A percentile compares a stretch with the other conserved stretches of the same genome.
phyloP scores from a whole-genome alignment of 306 rosid species.

The Lathyrus oleraceus region DNA sequence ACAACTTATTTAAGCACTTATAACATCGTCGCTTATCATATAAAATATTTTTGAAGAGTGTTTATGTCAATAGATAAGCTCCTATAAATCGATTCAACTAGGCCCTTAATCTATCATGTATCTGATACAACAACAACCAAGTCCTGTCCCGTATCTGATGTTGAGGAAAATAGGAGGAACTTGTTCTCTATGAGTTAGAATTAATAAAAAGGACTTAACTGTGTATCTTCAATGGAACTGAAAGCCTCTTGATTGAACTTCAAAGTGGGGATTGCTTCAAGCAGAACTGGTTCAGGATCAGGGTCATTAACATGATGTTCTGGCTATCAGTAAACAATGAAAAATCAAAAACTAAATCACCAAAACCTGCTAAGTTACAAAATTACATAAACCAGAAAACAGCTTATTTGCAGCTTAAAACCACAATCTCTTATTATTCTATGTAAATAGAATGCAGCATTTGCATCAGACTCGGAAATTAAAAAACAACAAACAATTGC shows the following conservation, averaged over 20 bases:
- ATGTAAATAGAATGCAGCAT: constrained; percentile 38
- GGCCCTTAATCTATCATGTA: neutral
- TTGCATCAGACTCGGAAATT: constrained; percentile 30
- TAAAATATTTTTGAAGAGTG: too few species aligned
- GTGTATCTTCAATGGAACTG: constrained; percentile 73
- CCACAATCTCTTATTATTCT: neutral
- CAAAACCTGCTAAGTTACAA: constrained; percentile 23
- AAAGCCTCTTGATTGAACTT: constrained; percentile 80
- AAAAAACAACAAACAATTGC: constrained; percentile 8
- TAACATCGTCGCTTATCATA: too few species aligned
- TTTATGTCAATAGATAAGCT: neutral
- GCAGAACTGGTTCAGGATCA: constrained; percentile 72
- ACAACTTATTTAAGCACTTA: too few species aligned
- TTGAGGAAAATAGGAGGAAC: constrained; percentile 15
- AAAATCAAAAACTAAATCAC: constrained; percentile 47
- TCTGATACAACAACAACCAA: too few species aligned
- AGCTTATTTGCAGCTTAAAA: too few species aligned
- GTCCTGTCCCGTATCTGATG: neutral
- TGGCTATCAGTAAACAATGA: constrained; percentile 75
- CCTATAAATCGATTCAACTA: neutral
- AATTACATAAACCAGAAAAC: constrained; percentile 10
- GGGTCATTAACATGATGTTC: constrained; percentile 65
- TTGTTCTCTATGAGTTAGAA: neutral
- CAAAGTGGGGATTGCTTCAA: constrained; percentile 92
- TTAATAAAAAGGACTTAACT: constrained; percentile 60